Evolutionary conservation across 1,139 yeast species (phyloP).

Genomic region (Protomyces lactucae-debilis): DNA sequence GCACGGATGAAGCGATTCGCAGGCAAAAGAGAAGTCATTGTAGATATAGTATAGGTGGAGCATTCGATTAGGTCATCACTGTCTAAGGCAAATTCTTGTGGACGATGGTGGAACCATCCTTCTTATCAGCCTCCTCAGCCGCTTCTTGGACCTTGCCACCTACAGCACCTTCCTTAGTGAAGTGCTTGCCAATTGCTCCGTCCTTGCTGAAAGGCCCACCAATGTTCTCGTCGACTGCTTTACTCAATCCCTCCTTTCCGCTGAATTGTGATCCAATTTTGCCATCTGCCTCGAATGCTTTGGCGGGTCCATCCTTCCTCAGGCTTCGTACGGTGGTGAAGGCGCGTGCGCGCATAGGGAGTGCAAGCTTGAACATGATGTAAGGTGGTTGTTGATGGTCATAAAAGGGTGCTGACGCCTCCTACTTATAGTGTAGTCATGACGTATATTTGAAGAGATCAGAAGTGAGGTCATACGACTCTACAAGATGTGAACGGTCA

Average conservation of each 20-base stretch:
- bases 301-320: conserved; percentile 8
- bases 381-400: background rate
- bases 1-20: background rate
- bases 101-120: no score
- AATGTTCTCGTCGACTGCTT: conserved; percentile 16
- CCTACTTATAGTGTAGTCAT: background rate
- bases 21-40: background rate
- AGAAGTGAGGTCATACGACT: background rate
- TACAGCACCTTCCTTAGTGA: conserved; percentile 22
- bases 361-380: background rate
- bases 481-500: no score
- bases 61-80: background rate
- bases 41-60: no score
- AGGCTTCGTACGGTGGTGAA: background rate
- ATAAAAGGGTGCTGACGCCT: background rate
- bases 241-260: conserved; percentile 14
- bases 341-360: background rate
- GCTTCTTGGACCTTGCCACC: conserved; percentile 25
- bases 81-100: background rate
- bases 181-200: conserved; percentile 24
- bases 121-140: conserved; percentile 25
- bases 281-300: conserved; percentile 22
- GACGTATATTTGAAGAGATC: background rate
- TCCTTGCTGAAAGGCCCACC: conserved; percentile 26
- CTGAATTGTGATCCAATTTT: conserved; percentile 22